Evolutionary conservation across 495 filamentous ascomycete species (phyloP).

Genomic region (Evansstolkia leycettana): DNA sequence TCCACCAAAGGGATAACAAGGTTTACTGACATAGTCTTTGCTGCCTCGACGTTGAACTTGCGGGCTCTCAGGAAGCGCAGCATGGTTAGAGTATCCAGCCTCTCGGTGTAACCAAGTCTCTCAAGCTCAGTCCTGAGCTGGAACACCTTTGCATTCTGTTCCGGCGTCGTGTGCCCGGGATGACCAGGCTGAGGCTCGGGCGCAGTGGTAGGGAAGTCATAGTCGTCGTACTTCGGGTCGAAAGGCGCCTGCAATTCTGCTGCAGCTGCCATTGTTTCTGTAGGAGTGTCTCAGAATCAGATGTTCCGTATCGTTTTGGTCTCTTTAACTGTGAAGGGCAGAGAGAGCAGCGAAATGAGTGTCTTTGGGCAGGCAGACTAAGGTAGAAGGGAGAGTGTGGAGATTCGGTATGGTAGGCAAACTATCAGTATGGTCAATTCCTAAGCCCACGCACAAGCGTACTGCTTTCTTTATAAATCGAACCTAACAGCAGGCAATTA

Average conservation of each 20-base stretch:
- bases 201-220: constrained; percentile 78
- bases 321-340: not conserved
- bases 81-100: constrained; percentile 83
- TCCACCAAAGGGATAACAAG: constrained; percentile 3
- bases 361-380: too few relatives aligned
- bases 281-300: constrained; percentile 3
- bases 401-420: too few relatives aligned
- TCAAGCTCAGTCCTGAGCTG: constrained; percentile 79
- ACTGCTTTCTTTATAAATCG: too few relatives aligned
- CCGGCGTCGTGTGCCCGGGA: constrained; percentile 73
- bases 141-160: constrained; percentile 82
- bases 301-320: not conserved
- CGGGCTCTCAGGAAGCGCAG: constrained; percentile 85
- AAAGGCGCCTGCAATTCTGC: constrained; percentile 36
- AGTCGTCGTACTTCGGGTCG: constrained; percentile 89
- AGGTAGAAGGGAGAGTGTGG: too few relatives aligned
- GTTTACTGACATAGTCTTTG: constrained; percentile 71
- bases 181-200: constrained; percentile 61
- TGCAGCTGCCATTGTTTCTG: constrained; percentile 28
- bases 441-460: too few relatives aligned
- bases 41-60: constrained; percentile 77
- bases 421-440: too few relatives aligned
- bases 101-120: constrained; percentile 67
- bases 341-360: not conserved
- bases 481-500: too few relatives aligned